A percentile compares a stretch with the other conserved stretches of the same genome.
phyloP scores from a whole-genome alignment of 257 asterid genomes.

The Voacanga thouarsii region DNA sequence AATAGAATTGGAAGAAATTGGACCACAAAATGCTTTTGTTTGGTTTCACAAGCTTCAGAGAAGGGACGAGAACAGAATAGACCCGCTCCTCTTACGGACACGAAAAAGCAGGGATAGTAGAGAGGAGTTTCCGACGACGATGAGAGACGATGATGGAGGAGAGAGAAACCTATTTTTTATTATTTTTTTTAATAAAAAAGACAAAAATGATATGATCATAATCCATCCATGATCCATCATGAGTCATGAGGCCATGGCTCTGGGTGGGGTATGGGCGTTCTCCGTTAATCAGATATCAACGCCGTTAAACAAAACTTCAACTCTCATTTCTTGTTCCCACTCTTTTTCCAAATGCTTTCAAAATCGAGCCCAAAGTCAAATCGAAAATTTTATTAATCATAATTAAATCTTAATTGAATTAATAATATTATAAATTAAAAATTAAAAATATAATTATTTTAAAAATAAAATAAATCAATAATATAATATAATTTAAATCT shows the following conservation, averaged over 20 bases:
- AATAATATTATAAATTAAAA: no score
- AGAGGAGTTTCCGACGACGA: conserved; percentile 1
- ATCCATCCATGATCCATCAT: neutral
- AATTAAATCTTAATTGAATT: no score
- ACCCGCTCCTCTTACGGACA: neutral
- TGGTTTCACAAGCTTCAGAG: neutral
- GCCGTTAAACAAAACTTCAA: no score
- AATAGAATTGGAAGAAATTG: neutral
- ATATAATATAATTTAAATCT: no score
- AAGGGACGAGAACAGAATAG: neutral
- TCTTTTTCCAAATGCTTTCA: no score
- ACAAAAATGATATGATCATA: neutral
- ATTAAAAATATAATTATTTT: no score
- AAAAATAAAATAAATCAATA: no score
- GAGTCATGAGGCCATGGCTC: neutral
- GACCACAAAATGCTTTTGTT: neutral
- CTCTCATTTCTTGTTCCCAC: no score
- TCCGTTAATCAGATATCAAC: no score
- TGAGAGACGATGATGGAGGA: neutral
- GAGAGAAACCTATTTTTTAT: neutral
- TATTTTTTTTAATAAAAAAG: neutral
- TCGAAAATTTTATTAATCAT: no score
- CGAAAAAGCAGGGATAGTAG: neutral
- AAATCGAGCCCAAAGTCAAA: no score
- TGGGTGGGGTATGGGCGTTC: no score